These are phyloP conservation scores for Cyclotella kingstonii DNA, from an alignment of 108 stramenopile genomes.

Conservation along the genomic window DNA sequence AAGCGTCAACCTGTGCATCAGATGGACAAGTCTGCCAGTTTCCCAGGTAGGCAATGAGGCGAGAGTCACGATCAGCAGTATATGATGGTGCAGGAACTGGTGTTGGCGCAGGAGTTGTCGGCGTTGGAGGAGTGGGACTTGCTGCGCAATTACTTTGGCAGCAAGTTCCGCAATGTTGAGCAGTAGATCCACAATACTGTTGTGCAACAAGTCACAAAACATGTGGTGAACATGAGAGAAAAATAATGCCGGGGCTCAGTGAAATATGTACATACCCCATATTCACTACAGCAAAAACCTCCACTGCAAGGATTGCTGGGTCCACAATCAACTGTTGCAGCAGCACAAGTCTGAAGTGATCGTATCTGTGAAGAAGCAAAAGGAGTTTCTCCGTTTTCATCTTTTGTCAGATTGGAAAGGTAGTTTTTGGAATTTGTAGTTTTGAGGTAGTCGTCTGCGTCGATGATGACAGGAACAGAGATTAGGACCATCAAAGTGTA, in stretches of 20 bases:
- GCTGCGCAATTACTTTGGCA: conserved; percentile 25
- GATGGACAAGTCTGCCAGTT: conserved; percentile 65
- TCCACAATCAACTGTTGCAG: conserved; percentile 8
- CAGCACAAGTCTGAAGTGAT: no score
- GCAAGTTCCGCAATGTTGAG: conserved; percentile 27
- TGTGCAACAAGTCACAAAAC: background rate
- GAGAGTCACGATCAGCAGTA: conserved; percentile 30
- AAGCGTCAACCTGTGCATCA: conserved; percentile 42
- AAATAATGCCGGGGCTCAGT: background rate
- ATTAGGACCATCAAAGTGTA: no score
- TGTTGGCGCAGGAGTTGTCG: conserved; percentile 20
- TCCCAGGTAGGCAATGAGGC: conserved; percentile 60
- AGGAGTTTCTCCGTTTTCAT: no score
- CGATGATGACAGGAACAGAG: no score
- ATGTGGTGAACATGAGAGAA: background rate
- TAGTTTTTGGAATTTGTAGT: no score
- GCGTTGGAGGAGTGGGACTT: conserved; percentile 12
- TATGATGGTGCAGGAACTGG: background rate
- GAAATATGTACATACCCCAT: background rate
- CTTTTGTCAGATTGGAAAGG: no score
- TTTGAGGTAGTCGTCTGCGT: no score
- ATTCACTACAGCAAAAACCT: conserved; percentile 19
- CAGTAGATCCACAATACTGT: conserved; percentile 40
- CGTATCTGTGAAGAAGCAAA: no score
- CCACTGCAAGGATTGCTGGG: conserved; percentile 12